Evolutionary conservation across 1,284 basidiomycete genomes (phyloP).

Genomic region (Fomitiporia mediterranea): DNA sequence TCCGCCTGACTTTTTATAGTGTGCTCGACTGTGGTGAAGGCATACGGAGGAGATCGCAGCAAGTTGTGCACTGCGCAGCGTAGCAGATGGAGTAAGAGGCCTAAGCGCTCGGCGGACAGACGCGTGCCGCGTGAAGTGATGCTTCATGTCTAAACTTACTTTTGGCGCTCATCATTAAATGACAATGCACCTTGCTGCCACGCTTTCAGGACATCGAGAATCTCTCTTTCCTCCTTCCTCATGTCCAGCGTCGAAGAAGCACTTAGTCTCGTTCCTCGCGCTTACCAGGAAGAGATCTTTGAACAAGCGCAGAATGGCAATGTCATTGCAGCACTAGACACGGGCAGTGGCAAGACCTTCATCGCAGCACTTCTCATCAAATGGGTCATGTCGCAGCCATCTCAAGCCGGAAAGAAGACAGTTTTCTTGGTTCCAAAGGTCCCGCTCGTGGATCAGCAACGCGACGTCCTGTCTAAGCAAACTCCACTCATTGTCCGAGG

Average conservation of each 20-base stretch:
- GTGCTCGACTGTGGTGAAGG: background rate
- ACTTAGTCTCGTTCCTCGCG: conserved; percentile 41
- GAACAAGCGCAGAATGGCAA: conserved; percentile 63
- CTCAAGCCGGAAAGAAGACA: conserved; percentile 46
- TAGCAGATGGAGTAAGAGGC: conserved; percentile 1
- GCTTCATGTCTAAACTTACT: background rate
- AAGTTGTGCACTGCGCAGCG: conserved; percentile 11
- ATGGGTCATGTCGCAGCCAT: conserved; percentile 56
- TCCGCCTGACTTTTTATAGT: background rate
- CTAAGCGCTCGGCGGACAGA: no score
- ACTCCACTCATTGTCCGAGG: conserved; percentile 61
- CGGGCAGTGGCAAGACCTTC: conserved; percentile 79
- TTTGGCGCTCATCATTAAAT: background rate
- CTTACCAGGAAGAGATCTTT: conserved; percentile 74
- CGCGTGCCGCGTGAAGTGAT: no score
- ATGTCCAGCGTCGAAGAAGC: conserved; percentile 12
- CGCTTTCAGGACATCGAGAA: background rate
- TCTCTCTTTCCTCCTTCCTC: background rate
- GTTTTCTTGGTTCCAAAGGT: conserved; percentile 81
- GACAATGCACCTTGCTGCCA: background rate
- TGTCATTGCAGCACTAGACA: conserved; percentile 73
- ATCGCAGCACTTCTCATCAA: conserved; percentile 76
- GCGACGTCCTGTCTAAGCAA: conserved; percentile 58
- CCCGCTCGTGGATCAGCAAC: conserved; percentile 77
- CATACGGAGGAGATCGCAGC: conserved; percentile 8